Evolutionary conservation across 352 stramenopile genomes (phyloP), one percentile per base, ranked within the genome.

Genomic region (Phytophthora hybrid): DNA sequence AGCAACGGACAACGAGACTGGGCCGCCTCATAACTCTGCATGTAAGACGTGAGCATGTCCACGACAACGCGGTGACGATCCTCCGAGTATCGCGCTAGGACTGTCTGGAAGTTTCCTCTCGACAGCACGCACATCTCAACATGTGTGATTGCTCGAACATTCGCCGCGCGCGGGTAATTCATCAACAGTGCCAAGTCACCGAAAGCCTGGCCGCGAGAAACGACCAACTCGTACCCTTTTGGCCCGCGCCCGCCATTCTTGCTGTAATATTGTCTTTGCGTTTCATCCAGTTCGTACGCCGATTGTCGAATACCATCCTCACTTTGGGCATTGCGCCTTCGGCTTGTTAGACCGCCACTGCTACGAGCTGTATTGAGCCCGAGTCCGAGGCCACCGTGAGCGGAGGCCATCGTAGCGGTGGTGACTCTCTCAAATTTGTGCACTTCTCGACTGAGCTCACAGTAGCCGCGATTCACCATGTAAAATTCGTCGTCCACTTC

Each of bases 401-500:
- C 59, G 70, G 54, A 55, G 74, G 49, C 47, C 68, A 79, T 32
- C 58, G 54, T 32, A 31, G 56, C 71, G 11, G 14, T 19, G 0
- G 63, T 76, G n/a, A 53, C 57, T n/a, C 75, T 61, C 51, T 85
- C 76, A 23, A 76, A 63, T 54, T 57, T 65, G 5, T 79, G 53
- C 1, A 70, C 14, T 0, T 61, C 70, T 9, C 54, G 14, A 6
- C 51, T 57, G 7, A 88, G 59, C 56, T 88, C 76, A 41, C 83
- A 89, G 7, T 74, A 59, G 11, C 81, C 85, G 0, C 78, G 76
- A 39, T 91, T 85, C 49, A 92, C 78, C 59, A 91, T 88, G 64
- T 82, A 92, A 56, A 86, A 85, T 31, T 90, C 78, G 31, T 80
- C 71, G 32, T 76, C 80, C 0, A 87, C 75, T 44, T 91, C 82